Evolutionary conservation across 371 early-diverging fungal species (phyloP).

Genomic region (Mucor lusitanicus): DNA sequence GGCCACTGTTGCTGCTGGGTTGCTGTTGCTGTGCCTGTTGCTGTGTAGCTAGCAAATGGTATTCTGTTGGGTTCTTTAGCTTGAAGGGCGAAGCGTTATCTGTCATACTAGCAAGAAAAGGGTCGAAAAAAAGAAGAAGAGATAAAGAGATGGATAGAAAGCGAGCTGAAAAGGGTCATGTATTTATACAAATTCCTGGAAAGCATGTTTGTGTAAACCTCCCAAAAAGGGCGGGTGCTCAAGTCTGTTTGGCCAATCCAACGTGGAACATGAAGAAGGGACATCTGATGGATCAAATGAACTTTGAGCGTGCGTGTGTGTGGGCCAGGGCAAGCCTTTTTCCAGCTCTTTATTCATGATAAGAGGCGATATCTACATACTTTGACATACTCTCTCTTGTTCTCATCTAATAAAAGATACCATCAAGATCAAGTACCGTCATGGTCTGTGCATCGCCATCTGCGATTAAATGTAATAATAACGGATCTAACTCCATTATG

Average conservation of each 20-base stretch:
- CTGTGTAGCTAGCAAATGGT: conserved; percentile 25
- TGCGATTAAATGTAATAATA: background rate
- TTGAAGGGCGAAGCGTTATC: conserved; percentile 17
- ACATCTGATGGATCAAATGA: conserved; percentile 17
- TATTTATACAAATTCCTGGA: background rate
- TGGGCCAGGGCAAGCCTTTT: background rate
- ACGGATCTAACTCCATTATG: background rate
- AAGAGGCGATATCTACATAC: background rate
- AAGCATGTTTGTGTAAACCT: background rate
- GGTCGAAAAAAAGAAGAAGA: background rate
- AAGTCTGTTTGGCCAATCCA: background rate
- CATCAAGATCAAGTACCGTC: background rate
- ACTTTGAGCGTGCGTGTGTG: background rate
- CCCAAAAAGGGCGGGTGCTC: background rate
- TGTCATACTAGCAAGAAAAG: background rate
- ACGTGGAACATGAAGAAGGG: background rate
- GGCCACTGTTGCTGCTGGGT: background rate
- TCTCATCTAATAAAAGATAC: too few relatives aligned
- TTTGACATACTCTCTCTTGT: background rate
- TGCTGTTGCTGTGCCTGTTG: background rate
- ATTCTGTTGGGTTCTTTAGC: conserved; percentile 29
- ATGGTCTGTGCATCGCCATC: background rate
- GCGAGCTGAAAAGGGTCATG: background rate
- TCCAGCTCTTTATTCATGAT: background rate
- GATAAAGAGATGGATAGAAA: background rate